Percentiles rank a stretch among this genome's conserved stretches.
These are phyloP conservation scores for Plantago major DNA, from an alignment of 257 asterid species.

Conservation along the genomic window DNA sequence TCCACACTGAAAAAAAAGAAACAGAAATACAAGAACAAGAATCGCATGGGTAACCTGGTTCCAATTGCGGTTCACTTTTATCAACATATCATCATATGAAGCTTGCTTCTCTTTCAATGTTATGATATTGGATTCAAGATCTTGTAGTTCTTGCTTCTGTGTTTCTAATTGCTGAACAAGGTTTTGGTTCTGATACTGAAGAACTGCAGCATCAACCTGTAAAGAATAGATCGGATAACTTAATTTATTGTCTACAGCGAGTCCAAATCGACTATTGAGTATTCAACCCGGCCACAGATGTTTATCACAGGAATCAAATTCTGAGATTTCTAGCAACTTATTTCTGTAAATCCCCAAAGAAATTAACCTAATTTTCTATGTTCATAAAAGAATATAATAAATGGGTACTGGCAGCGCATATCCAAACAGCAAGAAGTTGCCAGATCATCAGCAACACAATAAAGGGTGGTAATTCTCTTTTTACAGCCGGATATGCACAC, in stretches of 20 bases:
- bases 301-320: slow-evolving; percentile 3
- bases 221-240: slow-evolving; percentile 18
- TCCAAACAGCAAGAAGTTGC: too few relatives aligned
- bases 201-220: slow-evolving; percentile 93
- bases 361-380: background rate
- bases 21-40: slow-evolving; percentile 6
- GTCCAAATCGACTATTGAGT: background rate
- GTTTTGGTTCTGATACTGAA: slow-evolving; percentile 93
- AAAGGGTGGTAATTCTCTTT: too few relatives aligned
- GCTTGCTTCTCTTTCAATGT: slow-evolving; percentile 68
- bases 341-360: background rate
- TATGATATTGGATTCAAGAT: slow-evolving; percentile 66
- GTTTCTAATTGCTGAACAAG: slow-evolving; percentile 86
- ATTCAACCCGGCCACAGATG: background rate
- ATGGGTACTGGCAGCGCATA: too few relatives aligned
- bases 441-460: too few relatives aligned
- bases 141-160: slow-evolving; percentile 74
- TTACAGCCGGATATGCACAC: too few relatives aligned
- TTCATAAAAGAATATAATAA: background rate
- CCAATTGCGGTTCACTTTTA: slow-evolving; percentile 76
- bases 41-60: slow-evolving; percentile 57
- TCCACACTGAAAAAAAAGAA: slow-evolving; percentile 10
- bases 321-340: too few relatives aligned
- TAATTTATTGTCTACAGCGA: slow-evolving; percentile 5
- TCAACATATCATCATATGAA: slow-evolving; percentile 64